These are phyloP conservation scores for Candida namnaoensis DNA, from an alignment of 805 yeast species.

Conservation along the genomic window DNA sequence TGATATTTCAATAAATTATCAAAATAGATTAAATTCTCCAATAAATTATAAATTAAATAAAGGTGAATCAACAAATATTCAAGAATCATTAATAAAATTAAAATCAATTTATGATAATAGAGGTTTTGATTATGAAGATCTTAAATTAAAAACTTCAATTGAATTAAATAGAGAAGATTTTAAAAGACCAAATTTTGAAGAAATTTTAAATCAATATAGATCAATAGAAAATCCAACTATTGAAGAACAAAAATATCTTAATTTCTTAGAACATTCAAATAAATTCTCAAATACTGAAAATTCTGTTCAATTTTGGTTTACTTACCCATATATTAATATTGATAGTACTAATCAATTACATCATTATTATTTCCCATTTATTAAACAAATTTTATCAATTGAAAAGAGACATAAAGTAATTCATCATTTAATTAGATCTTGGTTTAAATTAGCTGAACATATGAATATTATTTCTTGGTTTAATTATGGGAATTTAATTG, in stretches of 20 bases:
- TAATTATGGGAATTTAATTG: conserved; percentile 54
- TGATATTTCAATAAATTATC: conserved; percentile 13
- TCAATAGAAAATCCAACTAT: conserved; percentile 6
- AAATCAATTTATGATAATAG: conserved; percentile 2
- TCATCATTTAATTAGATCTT: conserved; percentile 42
- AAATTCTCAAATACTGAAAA: conserved; percentile 9
- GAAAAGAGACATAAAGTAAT: conserved; percentile 23
- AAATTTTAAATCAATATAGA: conserved; percentile 5
- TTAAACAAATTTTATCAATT: conserved; percentile 19
- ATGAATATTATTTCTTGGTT: conserved; percentile 46
- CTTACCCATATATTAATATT: conserved; percentile 15
- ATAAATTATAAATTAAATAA: conserved; percentile 9
- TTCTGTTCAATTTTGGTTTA: conserved; percentile 17
- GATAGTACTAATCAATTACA: conserved; percentile 21
- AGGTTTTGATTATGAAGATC: conserved; percentile 3
- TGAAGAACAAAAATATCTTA: conserved; percentile 14
- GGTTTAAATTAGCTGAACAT: conserved; percentile 40
- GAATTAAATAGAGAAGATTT: conserved; percentile 9
- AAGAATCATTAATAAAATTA: conserved; percentile 3
- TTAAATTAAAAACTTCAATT: conserved; percentile 6
- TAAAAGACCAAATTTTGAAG: conserved; percentile 9
- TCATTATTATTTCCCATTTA: conserved; percentile 23
- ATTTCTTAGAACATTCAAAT: conserved; percentile 16
- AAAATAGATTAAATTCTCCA: conserved; percentile 11
- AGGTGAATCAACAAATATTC: background rate